phyloP scores from a whole-genome alignment of 305 asterid genomes.

The Solanum hybrid region DNA sequence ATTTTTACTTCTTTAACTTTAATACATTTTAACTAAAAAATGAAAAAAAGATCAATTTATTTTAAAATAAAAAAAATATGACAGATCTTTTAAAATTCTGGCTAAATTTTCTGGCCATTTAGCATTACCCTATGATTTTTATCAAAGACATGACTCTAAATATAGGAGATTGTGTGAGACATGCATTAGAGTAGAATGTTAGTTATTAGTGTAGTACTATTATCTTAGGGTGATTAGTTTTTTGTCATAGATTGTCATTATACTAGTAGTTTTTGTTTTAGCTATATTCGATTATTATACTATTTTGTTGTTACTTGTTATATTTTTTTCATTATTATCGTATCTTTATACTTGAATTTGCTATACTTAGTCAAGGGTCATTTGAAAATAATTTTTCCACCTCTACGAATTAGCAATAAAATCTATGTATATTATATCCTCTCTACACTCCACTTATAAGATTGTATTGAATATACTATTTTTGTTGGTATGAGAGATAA shows the following conservation, averaged over 20 bases:
- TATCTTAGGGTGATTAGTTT: not conserved
- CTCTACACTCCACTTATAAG: fast-evolving
- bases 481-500: not conserved
- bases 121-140: too few relatives aligned
- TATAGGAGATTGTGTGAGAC: fast-evolving
- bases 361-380: not conserved
- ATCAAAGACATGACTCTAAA: not conserved
- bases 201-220: too few relatives aligned
- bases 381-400: fast-evolving
- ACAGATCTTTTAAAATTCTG: too few relatives aligned
- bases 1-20: too few relatives aligned
- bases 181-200: too few relatives aligned
- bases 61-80: too few relatives aligned
- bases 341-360: not conserved
- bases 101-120: too few relatives aligned
- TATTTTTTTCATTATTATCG: fast-evolving
- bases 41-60: too few relatives aligned
- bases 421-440: fast-evolving
- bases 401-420: fast-evolving
- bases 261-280: not conserved
- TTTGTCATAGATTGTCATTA: not conserved
- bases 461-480: not conserved
- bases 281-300: not conserved
- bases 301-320: not conserved
- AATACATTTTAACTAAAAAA: too few relatives aligned